Base-by-base conservation (phyloP, 331 rosid genomes). In the Dryas integrifolia region DNA sequence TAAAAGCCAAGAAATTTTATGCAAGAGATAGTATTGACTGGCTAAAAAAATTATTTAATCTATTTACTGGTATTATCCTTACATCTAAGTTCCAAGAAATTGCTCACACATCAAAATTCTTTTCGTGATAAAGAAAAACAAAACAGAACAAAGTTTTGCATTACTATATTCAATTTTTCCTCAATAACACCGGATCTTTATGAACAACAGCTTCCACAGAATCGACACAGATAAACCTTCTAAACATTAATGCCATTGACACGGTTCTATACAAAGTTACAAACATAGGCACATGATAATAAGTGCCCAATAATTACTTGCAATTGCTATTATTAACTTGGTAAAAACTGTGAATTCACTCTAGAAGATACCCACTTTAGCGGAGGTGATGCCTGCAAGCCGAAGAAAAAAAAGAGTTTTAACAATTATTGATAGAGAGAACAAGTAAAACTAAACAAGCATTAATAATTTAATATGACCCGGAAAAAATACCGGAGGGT, bases 381-480 rank as follows among this genome's bases (percentile, higher is more conserved):
- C 96, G 97, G 40, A 93, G 80, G 80, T 93, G 98, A 84, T 93
- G 98, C 92, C 98, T 93, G 83, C 88, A 79, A 61, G 69, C 80
- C 44, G 21, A 45, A 18, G 77, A 70, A 60, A 16, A 6, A 30
- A 30, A 30, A 30, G 35, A 30, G 35, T 1, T 18, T 1, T 18
- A 1, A 30, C 35, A 30, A 8, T 67, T 15, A n/a, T 10, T 40
- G 3, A 35, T 18, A 5, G 56, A 67, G 57, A 62, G 7, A 56
- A 50, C 21, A 9, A 10, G 50, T 41, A 65, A 41, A 75, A 11
- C 55, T 66, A 41, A 47, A 49, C 7, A 58, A 61, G 21, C 24
- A 24, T 9, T 47, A 63, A n/a, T n/a, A n/a, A n/a, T n/a, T n/a
- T n/a, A n/a, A 58, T 18, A 30, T 69, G 44, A 55, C 44, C 11